A percentile compares a stretch with the other conserved stretches of the same genome.
These are phyloP conservation scores for Ilyonectria destructans DNA, from an alignment of 2,329 filamentous ascomycete genomes.

Conservation along the genomic window DNA sequence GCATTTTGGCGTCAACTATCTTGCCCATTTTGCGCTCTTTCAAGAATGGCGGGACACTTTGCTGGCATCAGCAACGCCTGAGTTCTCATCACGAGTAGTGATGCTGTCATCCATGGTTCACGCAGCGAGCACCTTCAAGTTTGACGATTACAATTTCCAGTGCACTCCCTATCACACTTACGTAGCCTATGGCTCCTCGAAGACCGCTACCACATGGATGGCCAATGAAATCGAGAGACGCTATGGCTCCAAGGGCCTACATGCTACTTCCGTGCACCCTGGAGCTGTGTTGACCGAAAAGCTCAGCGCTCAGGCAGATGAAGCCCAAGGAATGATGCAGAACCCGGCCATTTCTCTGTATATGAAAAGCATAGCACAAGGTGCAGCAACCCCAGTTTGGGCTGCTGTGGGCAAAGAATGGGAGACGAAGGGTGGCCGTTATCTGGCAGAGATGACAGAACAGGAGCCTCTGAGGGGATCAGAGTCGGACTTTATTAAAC, in stretches of 20 bases:
- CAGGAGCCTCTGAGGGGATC: no score
- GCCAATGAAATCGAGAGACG: no score
- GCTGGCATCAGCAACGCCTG: background rate
- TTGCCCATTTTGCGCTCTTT: conserved; percentile 37
- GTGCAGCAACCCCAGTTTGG: conserved; percentile 18
- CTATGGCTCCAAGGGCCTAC: background rate
- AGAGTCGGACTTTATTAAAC: no score
- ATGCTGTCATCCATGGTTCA: conserved; percentile 1
- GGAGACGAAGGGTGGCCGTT: conserved; percentile 19
- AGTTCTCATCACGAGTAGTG: conserved; percentile 19
- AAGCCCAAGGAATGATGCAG: background rate
- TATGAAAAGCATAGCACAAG: conserved; percentile 15
- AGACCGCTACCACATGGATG: no score
- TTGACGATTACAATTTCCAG: background rate
- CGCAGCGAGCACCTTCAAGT: background rate
- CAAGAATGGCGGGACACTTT: conserved; percentile 15
- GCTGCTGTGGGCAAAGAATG: conserved; percentile 8
- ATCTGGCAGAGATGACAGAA: no score
- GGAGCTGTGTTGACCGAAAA: no score
- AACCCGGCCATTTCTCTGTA: background rate
- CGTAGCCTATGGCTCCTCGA: background rate
- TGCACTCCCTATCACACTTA: conserved; percentile 43
- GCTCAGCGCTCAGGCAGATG: no score
- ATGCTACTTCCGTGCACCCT: background rate
- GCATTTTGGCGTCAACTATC: conserved; percentile 38